Base-by-base conservation (phyloP, 2,329 filamentous ascomycete genomes). In the Pleoardoris graminearum region DNA sequence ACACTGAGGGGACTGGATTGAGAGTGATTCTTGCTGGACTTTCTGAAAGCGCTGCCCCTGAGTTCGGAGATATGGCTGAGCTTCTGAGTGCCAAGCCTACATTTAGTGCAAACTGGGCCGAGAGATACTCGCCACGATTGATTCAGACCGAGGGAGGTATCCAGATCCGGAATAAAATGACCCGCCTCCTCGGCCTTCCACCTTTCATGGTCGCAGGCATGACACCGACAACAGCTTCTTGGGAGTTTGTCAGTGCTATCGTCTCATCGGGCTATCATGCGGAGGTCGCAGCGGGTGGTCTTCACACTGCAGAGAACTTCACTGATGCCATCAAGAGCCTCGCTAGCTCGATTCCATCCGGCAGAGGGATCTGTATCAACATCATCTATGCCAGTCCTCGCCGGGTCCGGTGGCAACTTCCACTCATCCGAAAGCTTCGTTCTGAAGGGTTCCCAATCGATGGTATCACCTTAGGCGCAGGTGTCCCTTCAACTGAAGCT, bases 31-130 rank as follows among this genome's bases (percentile, higher is more conserved):
- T 99, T 53, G 94, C 91, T 36, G 94, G 95, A 58, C 84, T 91
- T n/a, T 88, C 99, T 66, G 90, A 93, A 66, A 93, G 93, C 46
- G 91, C 91, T 17, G 88, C 95, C 54, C 81, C 83, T 27, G 94
- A 97, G 74, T 88, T 99, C 57, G 94, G 94, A 50, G 99, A 97
- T 81, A 99, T 97, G 82, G 89, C 93, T 2, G 94, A 99, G 77
- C 82, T 99, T 46, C 99, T 51, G 94, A 99, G 71, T 91, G 92
- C 67, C 90, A 97, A 70, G 86, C 97, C 67, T 92, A 94, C 4
- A 88, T 99, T 68, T 94, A 92, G 74, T 97, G 91, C 72, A 93
- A 90, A 99, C 75, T 99, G 95, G 95, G 91, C 99, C 52, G 95
- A 95, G 76, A 91, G 97, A 73, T 91, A 94, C 70, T 92, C 93